Conservation (phyloP, 169 alveolate genomes). For the Plasmodium yoelii region DNA sequence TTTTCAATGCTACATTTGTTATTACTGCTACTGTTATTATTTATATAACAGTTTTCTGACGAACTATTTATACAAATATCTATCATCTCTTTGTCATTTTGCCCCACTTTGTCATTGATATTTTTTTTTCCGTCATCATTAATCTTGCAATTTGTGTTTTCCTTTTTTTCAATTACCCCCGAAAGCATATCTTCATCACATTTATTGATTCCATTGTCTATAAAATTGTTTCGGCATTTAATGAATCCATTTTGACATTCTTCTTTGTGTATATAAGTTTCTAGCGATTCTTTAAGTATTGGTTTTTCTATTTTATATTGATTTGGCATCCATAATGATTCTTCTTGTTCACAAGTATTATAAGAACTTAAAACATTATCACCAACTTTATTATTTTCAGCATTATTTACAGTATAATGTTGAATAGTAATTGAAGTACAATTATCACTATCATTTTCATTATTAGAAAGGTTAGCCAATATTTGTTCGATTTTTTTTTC, state of each 20-base stretch:
- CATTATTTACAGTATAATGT: not conserved
- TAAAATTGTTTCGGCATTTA: no score
- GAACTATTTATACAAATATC: no score
- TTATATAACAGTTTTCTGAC: no score
- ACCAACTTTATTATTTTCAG: not conserved
- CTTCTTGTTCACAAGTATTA: conserved; percentile 16
- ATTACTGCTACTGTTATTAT: no score
- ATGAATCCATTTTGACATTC: no score
- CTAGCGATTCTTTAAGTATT: not conserved
- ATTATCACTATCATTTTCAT: not conserved
- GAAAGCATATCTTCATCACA: no score
- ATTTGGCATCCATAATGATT: conserved; percentile 36
- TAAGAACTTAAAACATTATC: not conserved
- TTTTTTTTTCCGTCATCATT: not conserved
- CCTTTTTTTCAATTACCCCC: not conserved
- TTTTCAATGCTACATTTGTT: no score
- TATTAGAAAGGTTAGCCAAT: not conserved
- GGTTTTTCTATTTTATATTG: conserved; percentile 1
- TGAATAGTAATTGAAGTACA: not conserved
- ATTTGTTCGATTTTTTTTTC: not conserved
- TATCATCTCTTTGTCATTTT: no score
- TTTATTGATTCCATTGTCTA: no score
- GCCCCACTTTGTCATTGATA: no score
- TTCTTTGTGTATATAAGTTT: not conserved
- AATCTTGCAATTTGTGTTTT: not conserved